Evolutionary conservation across 257 asterid genomes (phyloP).

Genomic region (Solanum rostratum): DNA sequence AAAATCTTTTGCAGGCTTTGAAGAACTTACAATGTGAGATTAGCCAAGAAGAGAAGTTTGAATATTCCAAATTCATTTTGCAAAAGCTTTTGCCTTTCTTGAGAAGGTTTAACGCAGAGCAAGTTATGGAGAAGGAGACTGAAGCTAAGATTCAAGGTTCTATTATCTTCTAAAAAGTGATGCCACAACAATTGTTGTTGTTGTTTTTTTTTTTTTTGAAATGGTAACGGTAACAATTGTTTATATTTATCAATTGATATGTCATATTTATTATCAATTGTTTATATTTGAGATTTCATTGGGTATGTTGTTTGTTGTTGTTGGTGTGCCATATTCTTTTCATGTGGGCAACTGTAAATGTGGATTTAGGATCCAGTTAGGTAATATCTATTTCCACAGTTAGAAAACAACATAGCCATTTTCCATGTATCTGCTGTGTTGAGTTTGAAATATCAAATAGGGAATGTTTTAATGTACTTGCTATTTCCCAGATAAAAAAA

Average conservation of each 20-base stretch:
- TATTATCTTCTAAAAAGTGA: neutral
- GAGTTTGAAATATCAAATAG: neutral
- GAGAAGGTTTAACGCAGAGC: conserved; percentile 43
- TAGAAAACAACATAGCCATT: neutral
- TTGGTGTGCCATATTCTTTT: neutral
- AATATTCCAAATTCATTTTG: conserved; percentile 44
- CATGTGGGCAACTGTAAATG: neutral
- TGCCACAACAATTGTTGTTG: neutral
- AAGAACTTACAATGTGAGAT: conserved; percentile 20
- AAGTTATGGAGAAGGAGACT: conserved; percentile 50
- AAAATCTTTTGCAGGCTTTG: neutral
- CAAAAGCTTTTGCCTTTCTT: conserved; percentile 62
- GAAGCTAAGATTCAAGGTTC: conserved; percentile 73
- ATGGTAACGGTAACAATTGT: too few species aligned
- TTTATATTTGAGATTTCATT: too few species aligned
- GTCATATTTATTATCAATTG: neutral
- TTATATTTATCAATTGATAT: neutral
- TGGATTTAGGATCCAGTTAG: neutral
- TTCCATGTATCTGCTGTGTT: neutral
- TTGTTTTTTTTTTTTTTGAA: too few species aligned
- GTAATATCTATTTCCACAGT: neutral
- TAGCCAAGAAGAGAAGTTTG: conserved; percentile 26
- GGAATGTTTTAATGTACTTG: neutral
- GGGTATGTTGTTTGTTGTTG: too few species aligned
- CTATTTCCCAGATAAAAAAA: neutral